Evolutionary conservation across 371 early-diverging fungal species (phyloP).

Genomic region (Mortierella sp.): DNA sequence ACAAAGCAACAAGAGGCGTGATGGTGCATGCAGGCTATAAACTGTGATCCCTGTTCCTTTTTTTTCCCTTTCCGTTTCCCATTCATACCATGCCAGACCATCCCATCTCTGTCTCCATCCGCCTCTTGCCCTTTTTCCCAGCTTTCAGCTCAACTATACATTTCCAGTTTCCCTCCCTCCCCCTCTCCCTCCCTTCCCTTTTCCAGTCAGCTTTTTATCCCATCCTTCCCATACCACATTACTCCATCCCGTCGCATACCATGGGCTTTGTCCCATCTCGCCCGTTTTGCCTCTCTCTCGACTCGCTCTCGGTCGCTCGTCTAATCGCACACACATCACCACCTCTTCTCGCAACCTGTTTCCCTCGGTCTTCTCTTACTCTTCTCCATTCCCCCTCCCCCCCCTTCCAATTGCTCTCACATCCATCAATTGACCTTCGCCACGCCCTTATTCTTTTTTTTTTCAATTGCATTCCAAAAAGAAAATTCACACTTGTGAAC

Average conservation of each 20-base stretch:
- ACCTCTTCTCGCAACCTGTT: no score
- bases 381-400: no score
- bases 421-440: no score
- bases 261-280: background rate
- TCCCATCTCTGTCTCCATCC: slow-evolving; percentile 6
- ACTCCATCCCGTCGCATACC: background rate
- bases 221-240: slow-evolving; percentile 10
- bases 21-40: slow-evolving; percentile 8
- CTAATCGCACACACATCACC: background rate
- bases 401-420: no score
- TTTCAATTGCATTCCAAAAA: no score
- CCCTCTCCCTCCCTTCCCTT: background rate
- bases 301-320: background rate
- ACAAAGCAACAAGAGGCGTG: slow-evolving; percentile 4
- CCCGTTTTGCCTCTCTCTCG: background rate
- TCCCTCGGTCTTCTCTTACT: no score
- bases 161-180: background rate
- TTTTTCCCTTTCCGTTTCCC: slow-evolving; percentile 10
- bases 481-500: no score
- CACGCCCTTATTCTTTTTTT: no score
- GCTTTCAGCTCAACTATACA: slow-evolving; percentile 1
- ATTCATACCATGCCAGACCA: slow-evolving; percentile 17
- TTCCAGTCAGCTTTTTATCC: slow-evolving; percentile 2
- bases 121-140: slow-evolving; percentile 5
- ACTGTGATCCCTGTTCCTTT: slow-evolving; percentile 10